Evolutionary conservation across 2,329 filamentous ascomycete genomes (phyloP).

Genomic region (Teratosphaeria nubilosa): DNA sequence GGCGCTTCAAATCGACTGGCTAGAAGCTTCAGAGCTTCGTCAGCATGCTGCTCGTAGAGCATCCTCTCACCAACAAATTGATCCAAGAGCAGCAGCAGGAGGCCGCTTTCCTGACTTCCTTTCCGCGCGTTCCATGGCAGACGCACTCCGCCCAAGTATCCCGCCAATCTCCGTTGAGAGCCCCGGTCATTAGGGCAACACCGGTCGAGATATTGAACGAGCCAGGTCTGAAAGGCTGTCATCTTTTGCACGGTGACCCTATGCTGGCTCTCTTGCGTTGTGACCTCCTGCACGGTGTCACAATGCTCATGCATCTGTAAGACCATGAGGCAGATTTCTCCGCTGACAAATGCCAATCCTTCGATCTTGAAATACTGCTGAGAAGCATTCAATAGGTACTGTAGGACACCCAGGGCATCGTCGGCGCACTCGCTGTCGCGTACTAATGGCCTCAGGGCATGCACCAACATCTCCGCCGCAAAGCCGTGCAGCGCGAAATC

Average conservation of each 20-base stretch:
- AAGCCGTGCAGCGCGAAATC: slow-evolving; percentile 64
- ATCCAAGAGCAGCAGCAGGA: slow-evolving; percentile 69
- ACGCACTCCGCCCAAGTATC: slow-evolving; percentile 40
- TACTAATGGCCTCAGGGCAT: slow-evolving; percentile 67
- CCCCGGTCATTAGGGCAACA: slow-evolving; percentile 32
- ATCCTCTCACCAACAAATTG: slow-evolving; percentile 46
- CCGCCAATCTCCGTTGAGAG: slow-evolving; percentile 6
- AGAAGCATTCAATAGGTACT: slow-evolving; percentile 69
- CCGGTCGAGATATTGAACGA: slow-evolving; percentile 55
- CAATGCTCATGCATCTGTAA: slow-evolving; percentile 56
- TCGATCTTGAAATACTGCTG: slow-evolving; percentile 48
- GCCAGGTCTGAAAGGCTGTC: slow-evolving; percentile 67
- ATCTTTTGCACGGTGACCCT: slow-evolving; percentile 66
- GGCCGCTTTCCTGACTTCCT: slow-evolving; percentile 63
- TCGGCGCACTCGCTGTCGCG: slow-evolving; percentile 80
- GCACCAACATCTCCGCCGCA: slow-evolving; percentile 80
- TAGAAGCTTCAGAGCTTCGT: slow-evolving; percentile 61
- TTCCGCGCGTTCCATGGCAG: slow-evolving; percentile 59
- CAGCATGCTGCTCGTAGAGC: slow-evolving; percentile 48
- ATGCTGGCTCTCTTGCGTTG: slow-evolving; percentile 77
- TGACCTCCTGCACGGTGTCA: slow-evolving; percentile 31
- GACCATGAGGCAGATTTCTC: slow-evolving; percentile 68
- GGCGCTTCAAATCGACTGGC: slow-evolving; percentile 64
- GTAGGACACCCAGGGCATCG: slow-evolving; percentile 76
- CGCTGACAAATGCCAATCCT: slow-evolving; percentile 66